phyloP scores from a whole-genome alignment of 768 basidiomycete genomes.

The Holtermanniella nyarrowii region DNA sequence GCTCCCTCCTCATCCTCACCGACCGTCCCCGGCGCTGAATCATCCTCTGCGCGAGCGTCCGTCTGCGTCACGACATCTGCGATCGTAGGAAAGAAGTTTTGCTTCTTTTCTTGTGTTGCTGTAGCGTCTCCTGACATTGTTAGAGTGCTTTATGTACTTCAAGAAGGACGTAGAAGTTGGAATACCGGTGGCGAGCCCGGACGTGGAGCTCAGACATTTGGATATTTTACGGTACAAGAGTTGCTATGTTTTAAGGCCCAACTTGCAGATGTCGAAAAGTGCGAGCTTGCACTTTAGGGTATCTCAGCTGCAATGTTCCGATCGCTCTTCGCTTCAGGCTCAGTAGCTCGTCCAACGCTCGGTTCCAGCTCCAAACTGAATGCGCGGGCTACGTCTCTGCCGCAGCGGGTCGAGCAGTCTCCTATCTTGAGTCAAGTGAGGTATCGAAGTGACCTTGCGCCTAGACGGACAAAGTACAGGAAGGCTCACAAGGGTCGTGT shows the following conservation, averaged over 20 bases:
- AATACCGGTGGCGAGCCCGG: too few relatives aligned
- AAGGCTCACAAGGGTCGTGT: constrained; percentile 80
- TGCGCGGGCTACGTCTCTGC: too few relatives aligned
- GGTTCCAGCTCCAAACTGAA: background rate
- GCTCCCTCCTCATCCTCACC: constrained; percentile 48
- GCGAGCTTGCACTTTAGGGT: too few relatives aligned
- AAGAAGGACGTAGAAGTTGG: too few relatives aligned
- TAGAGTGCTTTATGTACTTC: too few relatives aligned
- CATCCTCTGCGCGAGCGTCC: constrained; percentile 37
- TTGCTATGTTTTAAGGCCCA: too few relatives aligned
- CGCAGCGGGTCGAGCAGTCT: background rate
- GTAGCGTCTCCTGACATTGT: too few relatives aligned
- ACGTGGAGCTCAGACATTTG: too few relatives aligned
- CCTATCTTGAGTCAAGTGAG: constrained; percentile 14
- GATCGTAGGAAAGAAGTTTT: constrained; percentile 53
- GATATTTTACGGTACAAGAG: too few relatives aligned
- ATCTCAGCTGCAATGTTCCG: background rate
- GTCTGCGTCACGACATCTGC: constrained; percentile 50
- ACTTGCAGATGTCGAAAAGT: too few relatives aligned
- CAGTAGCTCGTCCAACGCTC: background rate
- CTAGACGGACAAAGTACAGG: constrained; percentile 67
- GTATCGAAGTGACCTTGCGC: constrained; percentile 50
- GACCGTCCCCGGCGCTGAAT: constrained; percentile 11
- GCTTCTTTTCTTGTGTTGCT: constrained; percentile 4
- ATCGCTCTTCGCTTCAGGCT: background rate